Conservation (phyloP, 2,329 filamentous ascomycete genomes). For the Cordyceps fumosorosea region DNA sequence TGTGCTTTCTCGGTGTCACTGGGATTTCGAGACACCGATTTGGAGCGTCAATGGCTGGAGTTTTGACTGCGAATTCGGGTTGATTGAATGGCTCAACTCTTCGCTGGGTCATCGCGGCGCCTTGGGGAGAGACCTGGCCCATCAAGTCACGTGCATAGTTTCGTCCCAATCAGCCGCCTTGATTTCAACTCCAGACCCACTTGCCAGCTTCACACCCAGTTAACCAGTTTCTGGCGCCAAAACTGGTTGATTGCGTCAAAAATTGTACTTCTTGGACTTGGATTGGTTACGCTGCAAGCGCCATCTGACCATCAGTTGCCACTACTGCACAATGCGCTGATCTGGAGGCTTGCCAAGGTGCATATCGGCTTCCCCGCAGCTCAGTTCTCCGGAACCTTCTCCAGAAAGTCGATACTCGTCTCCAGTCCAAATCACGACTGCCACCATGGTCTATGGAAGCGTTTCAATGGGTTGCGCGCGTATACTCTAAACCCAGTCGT, state of each 20-base stretch:
- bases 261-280: neutral
- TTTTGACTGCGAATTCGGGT: neutral
- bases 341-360: neutral
- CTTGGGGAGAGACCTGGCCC: constrained; percentile 1
- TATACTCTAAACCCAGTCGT: neutral
- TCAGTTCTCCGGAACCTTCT: neutral
- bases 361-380: neutral
- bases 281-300: neutral
- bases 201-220: neutral
- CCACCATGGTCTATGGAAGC: neutral
- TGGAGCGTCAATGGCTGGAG: constrained; percentile 24
- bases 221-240: constrained; percentile 7
- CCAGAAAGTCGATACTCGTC: neutral
- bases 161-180: neutral
- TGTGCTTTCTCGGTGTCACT: constrained; percentile 16
- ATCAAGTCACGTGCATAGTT: constrained; percentile 1
- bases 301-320: neutral
- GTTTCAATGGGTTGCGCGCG: neutral
- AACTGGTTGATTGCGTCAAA: neutral
- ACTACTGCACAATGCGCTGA: neutral
- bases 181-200: neutral
- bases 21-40: constrained; percentile 19
- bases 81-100: constrained; percentile 1
- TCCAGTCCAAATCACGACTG: neutral
- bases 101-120: constrained; percentile 5